phyloP scores from a whole-genome alignment of 2,329 filamentous ascomycete genomes.

The Penicillium sp. region DNA sequence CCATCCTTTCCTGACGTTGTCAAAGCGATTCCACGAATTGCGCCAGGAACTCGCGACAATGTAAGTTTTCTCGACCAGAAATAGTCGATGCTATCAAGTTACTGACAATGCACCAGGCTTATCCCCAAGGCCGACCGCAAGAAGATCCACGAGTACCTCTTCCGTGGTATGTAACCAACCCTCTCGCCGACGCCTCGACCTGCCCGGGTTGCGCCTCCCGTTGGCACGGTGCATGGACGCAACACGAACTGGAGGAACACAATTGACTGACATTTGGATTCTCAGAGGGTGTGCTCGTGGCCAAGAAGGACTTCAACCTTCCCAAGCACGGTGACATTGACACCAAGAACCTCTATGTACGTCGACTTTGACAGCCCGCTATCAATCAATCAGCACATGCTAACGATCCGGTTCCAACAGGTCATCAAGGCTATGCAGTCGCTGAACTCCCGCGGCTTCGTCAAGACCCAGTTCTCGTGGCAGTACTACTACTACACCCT shows the following conservation, averaged over 20 bases:
- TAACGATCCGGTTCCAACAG: conserved; percentile 35
- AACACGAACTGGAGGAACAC: not conserved
- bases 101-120: conserved; percentile 63
- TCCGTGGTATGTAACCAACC: conserved; percentile 66
- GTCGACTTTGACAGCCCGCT: conserved; percentile 21
- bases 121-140: conserved; percentile 99
- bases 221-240: conserved; percentile 2
- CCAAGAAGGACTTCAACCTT: conserved; percentile 99
- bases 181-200: conserved; percentile 21
- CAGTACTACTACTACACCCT: conserved; percentile 99
- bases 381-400: not conserved
- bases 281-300: conserved; percentile 81
- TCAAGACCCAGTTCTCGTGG: conserved; percentile 99
- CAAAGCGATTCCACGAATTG: conserved; percentile 56
- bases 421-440: conserved; percentile 99
- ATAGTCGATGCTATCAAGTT: not conserved
- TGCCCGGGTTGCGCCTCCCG: conserved; percentile 1
- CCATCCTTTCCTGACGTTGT: conserved; percentile 44
- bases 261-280: conserved; percentile 17
- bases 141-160: conserved; percentile 99
- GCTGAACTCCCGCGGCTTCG: conserved; percentile 93
- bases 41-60: conserved; percentile 58
- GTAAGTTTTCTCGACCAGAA: conserved; percentile 32
- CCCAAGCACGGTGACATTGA: conserved; percentile 98
- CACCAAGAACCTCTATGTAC: conserved; percentile 96